Evolutionary conservation across 1,284 basidiomycete genomes (phyloP), one percentile per base, ranked within the genome.

Genomic region (Leccinum fallax): DNA sequence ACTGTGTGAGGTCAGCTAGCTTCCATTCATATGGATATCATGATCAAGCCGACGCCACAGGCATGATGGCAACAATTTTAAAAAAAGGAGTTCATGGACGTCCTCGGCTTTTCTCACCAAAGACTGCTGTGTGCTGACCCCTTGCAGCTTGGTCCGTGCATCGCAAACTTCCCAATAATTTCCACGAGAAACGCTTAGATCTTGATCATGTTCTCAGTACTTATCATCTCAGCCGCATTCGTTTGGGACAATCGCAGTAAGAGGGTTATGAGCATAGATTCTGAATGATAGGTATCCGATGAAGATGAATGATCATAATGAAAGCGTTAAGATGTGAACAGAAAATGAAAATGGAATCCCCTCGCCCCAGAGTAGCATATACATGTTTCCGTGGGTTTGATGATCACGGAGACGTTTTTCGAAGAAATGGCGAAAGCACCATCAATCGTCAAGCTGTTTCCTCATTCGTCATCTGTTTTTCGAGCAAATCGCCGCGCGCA

Each of bases 111-210:
- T 7, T 54, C 32, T 46, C 19, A 81, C 70, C 3, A 78, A 59
- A n/a, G 76, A 77, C 2, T 78, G 69, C 66, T 81, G 79, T n/a
- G 21, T 21, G 21, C 77, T 63, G 51, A 83, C 72, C 58, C 64
- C 11, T 75, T 57, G 74, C 72, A 2, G 78, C 70, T 63, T 79
- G 74, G 13, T 75, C 75, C 13, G 76, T 79, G 32, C 57, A 76
- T 67, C 6, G 72, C 49, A 62, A 85, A 85, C 58, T 78, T 76
- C 56, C 76, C 71, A 46, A 85, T 62, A 5, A 83, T 74, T 65
- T 83, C 81, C 36, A 81, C 77, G 9, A 84, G 69, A 68, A 85
- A 81, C 0, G 78, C 74, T 62, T 84, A 82, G 28, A 86, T 73
- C 64, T 86, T 82, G 49, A 81, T 71, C 1, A 84, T 36, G 13